These are phyloP conservation scores for Torulaspora quercuum DNA, from an alignment of 805 yeast species.

Conservation along the genomic window DNA sequence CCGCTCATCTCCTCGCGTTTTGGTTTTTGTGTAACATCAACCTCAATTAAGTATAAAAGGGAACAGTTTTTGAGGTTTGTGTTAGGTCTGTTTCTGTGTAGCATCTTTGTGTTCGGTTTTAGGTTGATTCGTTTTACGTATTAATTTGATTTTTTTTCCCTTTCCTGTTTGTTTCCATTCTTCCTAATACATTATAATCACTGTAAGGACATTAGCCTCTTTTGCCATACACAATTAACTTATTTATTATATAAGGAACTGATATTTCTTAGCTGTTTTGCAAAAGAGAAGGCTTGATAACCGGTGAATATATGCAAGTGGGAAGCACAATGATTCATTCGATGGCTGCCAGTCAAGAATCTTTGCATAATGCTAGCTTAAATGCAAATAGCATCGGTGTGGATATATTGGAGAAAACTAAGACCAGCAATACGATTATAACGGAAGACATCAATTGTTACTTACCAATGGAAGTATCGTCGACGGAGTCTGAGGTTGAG, in stretches of 20 bases:
- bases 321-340: constrained; percentile 11
- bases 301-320: too few relatives aligned
- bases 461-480: constrained; percentile 27
- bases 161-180: too few relatives aligned
- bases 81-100: too few relatives aligned
- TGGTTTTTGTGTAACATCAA: constrained; percentile 5
- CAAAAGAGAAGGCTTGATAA: too few relatives aligned
- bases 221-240: too few relatives aligned
- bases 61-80: constrained; percentile 2
- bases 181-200: too few relatives aligned
- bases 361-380: constrained; percentile 3
- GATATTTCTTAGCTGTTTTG: too few relatives aligned
- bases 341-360: constrained; percentile 7
- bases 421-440: constrained; percentile 10
- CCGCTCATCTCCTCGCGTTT: constrained; percentile 4
- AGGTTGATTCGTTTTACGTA: too few relatives aligned
- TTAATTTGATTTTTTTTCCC: too few relatives aligned
- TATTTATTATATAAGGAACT: too few relatives aligned
- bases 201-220: too few relatives aligned
- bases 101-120: not conserved
- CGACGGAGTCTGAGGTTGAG: constrained; percentile 22
- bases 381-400: constrained; percentile 3
- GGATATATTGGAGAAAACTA: constrained; percentile 3
- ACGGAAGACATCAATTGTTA: constrained; percentile 23
- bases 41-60: constrained; percentile 6